Conservation (phyloP, 2,329 filamentous ascomycete genomes). For the Xenoacremonium recifei region DNA sequence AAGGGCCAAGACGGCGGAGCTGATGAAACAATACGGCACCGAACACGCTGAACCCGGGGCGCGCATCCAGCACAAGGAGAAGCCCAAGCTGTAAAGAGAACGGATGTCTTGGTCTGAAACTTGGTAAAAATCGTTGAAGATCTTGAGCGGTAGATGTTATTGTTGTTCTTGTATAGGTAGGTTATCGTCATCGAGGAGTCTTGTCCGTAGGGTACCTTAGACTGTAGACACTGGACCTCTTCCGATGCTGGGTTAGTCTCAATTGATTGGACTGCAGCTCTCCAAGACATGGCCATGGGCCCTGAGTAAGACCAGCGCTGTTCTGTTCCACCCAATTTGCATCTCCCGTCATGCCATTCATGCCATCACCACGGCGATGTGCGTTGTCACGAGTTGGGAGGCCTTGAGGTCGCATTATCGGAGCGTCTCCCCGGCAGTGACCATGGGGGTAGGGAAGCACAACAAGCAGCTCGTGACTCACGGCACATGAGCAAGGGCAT, state of each 20-base stretch:
- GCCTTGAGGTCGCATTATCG: too few species aligned
- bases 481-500: too few species aligned
- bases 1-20: constrained; percentile 60
- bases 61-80: constrained; percentile 40
- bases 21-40: constrained; percentile 60
- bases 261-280: neutral
- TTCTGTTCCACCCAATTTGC: neutral
- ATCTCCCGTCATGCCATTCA: neutral
- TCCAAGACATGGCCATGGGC: neutral
- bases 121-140: too few species aligned
- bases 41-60: constrained; percentile 48
- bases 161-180: too few species aligned
- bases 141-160: too few species aligned
- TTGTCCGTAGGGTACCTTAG: too few species aligned
- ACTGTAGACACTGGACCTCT: too few species aligned
- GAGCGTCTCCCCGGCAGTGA: too few species aligned
- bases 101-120: neutral
- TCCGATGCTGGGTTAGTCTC: too few species aligned
- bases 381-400: constrained; percentile 2
- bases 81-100: constrained; percentile 42
- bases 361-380: constrained; percentile 1
- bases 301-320: neutral
- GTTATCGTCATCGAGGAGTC: too few species aligned
- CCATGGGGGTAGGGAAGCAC: too few species aligned
- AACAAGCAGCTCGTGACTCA: too few species aligned